Base-by-base conservation (phyloP, 2,329 filamentous ascomycete species). In the Lachnellula arida region DNA sequence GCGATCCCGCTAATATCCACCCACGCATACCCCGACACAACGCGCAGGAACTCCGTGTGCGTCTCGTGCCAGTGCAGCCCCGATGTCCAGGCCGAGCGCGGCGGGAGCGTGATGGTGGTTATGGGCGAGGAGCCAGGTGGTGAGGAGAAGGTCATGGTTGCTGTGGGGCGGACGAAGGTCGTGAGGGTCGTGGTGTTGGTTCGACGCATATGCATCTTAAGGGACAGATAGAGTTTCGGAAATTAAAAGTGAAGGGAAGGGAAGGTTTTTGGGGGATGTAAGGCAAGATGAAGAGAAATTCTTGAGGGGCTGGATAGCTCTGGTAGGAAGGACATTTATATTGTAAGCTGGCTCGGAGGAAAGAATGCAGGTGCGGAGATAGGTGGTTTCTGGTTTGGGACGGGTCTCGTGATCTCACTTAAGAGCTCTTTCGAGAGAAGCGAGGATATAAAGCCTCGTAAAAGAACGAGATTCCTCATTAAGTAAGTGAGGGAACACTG, bases 31-130 rank as follows among this genome's bases (percentile, higher is more conserved):
- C 61, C 61, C 14, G 51, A 48, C 5, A 61, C 19, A 8, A 63
- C 49, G 8, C 46, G 34, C 32, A 63, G 59, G 46, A 53, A 61
- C 43, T 63, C 61, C 4, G 59, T 63, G 15, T 63, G 61, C 17
- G 52, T 59, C 46, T 56, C 59, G 46, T 63, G 61, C 55, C 53
- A 61, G 42, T 62, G 60, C 5, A 60, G 53, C 4, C 57, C 60
- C 4, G 60, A 62, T 14, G 57, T 58, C 60, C 60, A 62, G 1
- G 34, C 42, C 28, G 60, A 62, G 12, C 48, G 40, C 14, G 48
- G 35, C 5, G 60, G 58, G 2, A 60, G 37, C 11, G 53, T 60
- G 28, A 62, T 62, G 5, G 54, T 61, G 9, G 54, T 51, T 9
- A 53, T 46, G 7, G 54, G 50, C 3, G 54, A 55, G 5, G 54